A percentile compares a stretch with the other conserved stretches of the same genome.
phyloP scores from a whole-genome alignment of 108 stramenopile genomes.

The Cyclotella distinguenda region DNA sequence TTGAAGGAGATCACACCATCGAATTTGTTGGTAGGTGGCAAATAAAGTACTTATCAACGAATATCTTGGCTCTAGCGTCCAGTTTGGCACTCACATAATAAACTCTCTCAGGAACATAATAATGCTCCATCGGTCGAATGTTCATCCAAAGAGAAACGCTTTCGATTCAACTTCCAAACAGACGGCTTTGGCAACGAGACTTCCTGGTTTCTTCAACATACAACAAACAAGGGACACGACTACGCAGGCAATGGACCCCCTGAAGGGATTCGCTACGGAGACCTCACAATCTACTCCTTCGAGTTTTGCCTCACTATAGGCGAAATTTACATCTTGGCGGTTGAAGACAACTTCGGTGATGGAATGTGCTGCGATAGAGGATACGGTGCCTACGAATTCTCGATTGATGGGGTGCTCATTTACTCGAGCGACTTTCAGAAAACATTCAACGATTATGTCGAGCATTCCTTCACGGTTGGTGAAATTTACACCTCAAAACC shows the following conservation, averaged over 20 bases:
- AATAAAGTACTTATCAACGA: background rate
- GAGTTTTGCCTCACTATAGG: constrained; percentile 40
- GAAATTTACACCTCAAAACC: constrained; percentile 20
- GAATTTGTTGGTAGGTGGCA: background rate
- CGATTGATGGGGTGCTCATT: constrained; percentile 5
- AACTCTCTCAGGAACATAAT: background rate
- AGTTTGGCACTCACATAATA: background rate
- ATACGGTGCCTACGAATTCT: constrained; percentile 41
- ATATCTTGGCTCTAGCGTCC: background rate
- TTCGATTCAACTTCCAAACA: constrained; percentile 40
- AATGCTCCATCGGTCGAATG: constrained; percentile 3
- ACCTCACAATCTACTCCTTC: constrained; percentile 32
- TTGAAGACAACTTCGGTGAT: constrained; percentile 50
- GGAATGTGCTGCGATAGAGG: constrained; percentile 46
- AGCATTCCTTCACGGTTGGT: constrained; percentile 40
- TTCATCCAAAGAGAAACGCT: constrained; percentile 16
- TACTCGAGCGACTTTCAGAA: constrained; percentile 22
- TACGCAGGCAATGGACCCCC: constrained; percentile 32
- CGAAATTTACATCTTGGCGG: constrained; percentile 18
- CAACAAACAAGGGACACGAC: background rate
- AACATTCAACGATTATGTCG: constrained; percentile 45
- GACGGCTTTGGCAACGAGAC: constrained; percentile 46
- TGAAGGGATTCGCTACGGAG: constrained; percentile 23
- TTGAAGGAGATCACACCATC: background rate
- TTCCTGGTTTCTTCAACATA: constrained; percentile 38